These are phyloP conservation scores for Solanum peruvianum DNA, from an alignment of 257 asterid species.

Conservation along the genomic window DNA sequence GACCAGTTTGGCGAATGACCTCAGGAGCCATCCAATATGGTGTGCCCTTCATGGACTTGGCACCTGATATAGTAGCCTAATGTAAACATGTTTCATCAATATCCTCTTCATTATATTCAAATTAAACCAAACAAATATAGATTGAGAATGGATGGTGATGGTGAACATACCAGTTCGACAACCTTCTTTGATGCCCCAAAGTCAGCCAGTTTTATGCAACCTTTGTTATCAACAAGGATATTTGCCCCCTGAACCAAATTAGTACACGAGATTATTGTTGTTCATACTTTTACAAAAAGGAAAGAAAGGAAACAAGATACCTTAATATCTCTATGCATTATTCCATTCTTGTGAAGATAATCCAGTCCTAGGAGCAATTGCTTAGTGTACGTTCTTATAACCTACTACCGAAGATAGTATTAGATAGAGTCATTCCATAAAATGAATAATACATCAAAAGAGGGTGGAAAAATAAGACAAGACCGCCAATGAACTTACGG, in stretches of 20 bases:
- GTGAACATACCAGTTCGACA: conserved; percentile 69
- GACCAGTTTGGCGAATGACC: conserved; percentile 98
- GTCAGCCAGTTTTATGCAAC: conserved; percentile 97
- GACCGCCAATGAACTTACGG: conserved; percentile 45
- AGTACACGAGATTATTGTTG: not conserved
- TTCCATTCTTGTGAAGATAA: conserved; percentile 87
- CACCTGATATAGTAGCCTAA: conserved; percentile 96
- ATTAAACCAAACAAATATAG: not conserved
- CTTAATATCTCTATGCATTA: conserved; percentile 99
- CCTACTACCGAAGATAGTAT: conserved; percentile 36
- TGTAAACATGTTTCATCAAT: conserved; percentile 1
- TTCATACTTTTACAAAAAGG: not conserved
- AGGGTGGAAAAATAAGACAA: not conserved
- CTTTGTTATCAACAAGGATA: conserved; percentile 93
- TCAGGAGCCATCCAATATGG: conserved; percentile 99
- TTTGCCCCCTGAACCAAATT: conserved; percentile 70
- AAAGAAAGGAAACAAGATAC: conserved; percentile 16
- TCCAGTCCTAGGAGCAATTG: conserved; percentile 85
- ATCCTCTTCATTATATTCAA: not conserved
- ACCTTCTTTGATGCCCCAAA: conserved; percentile 99
- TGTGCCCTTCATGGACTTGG: conserved; percentile 99
- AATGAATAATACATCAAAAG: not conserved
- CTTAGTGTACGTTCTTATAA: conserved; percentile 87
- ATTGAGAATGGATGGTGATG: not conserved
- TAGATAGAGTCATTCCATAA: not conserved